Evolutionary conservation across 768 basidiomycete species (phyloP), one percentile per base, ranked within the genome.

Genomic region (Lactarius indigo): DNA sequence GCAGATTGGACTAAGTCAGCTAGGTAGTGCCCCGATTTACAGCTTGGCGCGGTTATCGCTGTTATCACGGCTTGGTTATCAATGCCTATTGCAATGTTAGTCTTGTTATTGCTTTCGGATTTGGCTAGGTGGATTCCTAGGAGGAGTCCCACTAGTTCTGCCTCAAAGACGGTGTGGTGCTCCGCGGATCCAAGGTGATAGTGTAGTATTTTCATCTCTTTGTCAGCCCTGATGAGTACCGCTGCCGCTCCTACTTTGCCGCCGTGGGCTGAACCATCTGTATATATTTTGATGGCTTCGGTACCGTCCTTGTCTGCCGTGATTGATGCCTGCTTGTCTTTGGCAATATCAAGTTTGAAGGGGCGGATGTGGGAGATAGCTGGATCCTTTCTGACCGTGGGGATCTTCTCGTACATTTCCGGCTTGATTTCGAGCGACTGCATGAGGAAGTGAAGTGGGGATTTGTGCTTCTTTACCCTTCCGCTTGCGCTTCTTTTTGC

Each of bases 181-280:
- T 26, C 7, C 1, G 26, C 9, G 6, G 26, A 18, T 10, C 54
- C 54, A 1, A 55, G 54, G 13, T 55, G 54, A 10, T 26, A 31
- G 3, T 55, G 54, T 5, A 55, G 13, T 18, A 1, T 28, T 0
- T 12, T 3, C 10, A 26, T 15, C 18, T 13, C 26, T 5, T 55
- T 26, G 0, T 12, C 13, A 1, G 5, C 5, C 15, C 54, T 26
- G 26, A 55, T 12, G 18, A 55, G 54, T 0, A 44, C 5, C 5
- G 10, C 42, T 20, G 20, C 8, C 2, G 42, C 42, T 2, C 42
- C 20, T 20, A 44, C 54, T 9, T 55, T 26, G 0, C 54, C 54
- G 2, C 15, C 8, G 2, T 68, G 35, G 0, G 69, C 70, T 0
- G 73, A 75, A 0, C 75, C 70, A 26, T 75, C 73, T 1, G 70